phyloP scores from a whole-genome alignment of 768 basidiomycete genomes.

The Leccinum variicolor region DNA sequence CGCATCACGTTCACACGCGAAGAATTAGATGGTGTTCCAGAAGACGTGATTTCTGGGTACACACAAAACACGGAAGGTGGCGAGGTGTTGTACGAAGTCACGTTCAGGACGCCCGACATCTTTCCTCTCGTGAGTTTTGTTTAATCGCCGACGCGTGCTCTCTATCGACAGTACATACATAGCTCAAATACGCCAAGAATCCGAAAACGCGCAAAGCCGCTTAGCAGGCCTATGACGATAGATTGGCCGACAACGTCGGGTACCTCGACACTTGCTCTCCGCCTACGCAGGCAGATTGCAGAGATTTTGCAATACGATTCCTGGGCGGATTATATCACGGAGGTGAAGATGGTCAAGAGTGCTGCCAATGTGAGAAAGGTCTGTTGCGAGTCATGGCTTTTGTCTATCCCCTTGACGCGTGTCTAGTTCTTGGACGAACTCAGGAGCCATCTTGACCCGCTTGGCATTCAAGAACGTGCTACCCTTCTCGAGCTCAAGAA shows the following conservation, averaged over 20 bases:
- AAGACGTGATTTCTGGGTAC: conserved; percentile 74
- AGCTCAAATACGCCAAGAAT: conserved; percentile 79
- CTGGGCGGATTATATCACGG: no score
- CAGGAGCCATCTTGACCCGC: no score
- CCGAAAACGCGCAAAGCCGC: conserved; percentile 67
- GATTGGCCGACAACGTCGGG: conserved; percentile 67
- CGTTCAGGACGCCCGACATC: conserved; percentile 80
- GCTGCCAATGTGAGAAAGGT: no score
- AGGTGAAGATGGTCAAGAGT: no score
- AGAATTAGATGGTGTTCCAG: conserved; percentile 77
- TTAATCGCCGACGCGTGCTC: no score
- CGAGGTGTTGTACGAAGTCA: conserved; percentile 63
- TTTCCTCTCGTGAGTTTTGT: conserved; percentile 57
- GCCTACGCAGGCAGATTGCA: conserved; percentile 68
- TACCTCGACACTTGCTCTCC: conserved; percentile 62
- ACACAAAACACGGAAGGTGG: conserved; percentile 55
- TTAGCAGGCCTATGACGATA: conserved; percentile 62
- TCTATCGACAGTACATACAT: background rate
- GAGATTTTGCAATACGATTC: conserved; percentile 55
- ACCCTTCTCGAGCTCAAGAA: no score
- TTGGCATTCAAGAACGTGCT: no score
- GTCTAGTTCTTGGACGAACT: no score
- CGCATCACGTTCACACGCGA: conserved; percentile 60
- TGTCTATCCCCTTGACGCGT: no score
- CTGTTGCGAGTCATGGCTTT: no score